A percentile compares a stretch with the other conserved stretches of the same genome.
These are phyloP conservation scores for Cladophialophora exuberans DNA, from an alignment of 2,329 filamentous ascomycete species.

Conservation along the genomic window DNA sequence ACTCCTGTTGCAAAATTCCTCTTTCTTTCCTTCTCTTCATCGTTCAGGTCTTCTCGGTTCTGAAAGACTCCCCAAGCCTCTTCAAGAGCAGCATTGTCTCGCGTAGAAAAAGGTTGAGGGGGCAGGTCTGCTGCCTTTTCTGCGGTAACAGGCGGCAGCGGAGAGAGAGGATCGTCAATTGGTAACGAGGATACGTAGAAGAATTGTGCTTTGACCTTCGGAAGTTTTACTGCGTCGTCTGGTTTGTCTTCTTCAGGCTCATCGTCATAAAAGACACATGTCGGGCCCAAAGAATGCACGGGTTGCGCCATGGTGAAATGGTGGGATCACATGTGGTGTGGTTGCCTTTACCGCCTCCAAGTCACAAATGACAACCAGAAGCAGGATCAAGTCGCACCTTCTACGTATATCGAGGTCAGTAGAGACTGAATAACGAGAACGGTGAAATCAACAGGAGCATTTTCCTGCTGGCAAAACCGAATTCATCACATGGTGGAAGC, in stretches of 20 bases:
- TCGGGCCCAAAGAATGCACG: constrained; percentile 63
- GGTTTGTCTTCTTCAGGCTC: constrained; percentile 11
- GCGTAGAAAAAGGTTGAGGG: constrained; percentile 75
- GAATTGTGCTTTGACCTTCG: constrained; percentile 68
- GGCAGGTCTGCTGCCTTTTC: constrained; percentile 56
- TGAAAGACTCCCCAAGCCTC: constrained; percentile 71
- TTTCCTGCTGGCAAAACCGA: too few relatives aligned
- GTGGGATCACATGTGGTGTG: neutral
- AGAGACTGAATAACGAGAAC: neutral
- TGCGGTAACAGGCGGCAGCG: constrained; percentile 59
- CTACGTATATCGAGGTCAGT: too few relatives aligned
- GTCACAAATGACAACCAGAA: neutral
- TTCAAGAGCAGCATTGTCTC: constrained; percentile 80
- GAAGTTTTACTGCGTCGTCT: constrained; percentile 53
- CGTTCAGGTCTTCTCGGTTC: constrained; percentile 9
- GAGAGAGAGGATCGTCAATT: constrained; percentile 85
- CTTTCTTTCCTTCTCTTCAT: constrained; percentile 15
- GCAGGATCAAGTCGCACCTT: too few relatives aligned
- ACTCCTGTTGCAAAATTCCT: constrained; percentile 23
- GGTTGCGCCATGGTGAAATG: constrained; percentile 42
- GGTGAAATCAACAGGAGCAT: neutral
- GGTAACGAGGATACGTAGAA: constrained; percentile 83
- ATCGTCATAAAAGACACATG: constrained; percentile 55
- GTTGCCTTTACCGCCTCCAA: neutral
- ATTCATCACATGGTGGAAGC: constrained; percentile 20